Conservation (phyloP, 2,329 filamentous ascomycete species). For the Xylaria sp. region DNA sequence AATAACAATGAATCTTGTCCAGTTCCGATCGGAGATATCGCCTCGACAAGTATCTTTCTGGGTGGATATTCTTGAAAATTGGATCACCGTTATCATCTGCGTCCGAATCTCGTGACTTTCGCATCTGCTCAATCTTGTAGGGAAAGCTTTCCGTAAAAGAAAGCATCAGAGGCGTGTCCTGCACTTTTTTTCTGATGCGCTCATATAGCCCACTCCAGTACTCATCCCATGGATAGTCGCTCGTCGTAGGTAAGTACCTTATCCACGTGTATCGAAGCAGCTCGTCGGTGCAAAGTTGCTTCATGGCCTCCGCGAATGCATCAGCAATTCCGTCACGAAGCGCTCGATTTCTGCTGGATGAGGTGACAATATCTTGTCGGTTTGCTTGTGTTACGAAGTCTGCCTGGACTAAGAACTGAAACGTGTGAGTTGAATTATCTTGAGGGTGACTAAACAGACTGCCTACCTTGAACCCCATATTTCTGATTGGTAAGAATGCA, state of each 20-base stretch:
- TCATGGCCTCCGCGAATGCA: slow-evolving; percentile 54
- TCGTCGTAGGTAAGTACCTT: slow-evolving; percentile 54
- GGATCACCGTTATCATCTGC: slow-evolving; percentile 14
- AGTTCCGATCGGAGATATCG: slow-evolving; percentile 36
- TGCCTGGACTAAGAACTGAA: slow-evolving; percentile 58
- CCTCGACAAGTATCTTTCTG: not conserved
- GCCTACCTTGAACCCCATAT: slow-evolving; percentile 54
- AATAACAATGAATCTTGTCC: slow-evolving; percentile 24
- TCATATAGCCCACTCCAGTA: slow-evolving; percentile 31
- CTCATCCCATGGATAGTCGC: slow-evolving; percentile 31
- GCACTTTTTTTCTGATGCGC: not conserved
- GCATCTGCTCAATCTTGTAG: slow-evolving; percentile 13
- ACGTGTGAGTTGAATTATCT: not conserved
- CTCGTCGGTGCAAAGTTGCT: slow-evolving; percentile 51
- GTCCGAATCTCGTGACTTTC: not conserved
- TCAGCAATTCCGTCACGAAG: slow-evolving; percentile 53
- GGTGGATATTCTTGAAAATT: slow-evolving; percentile 2
- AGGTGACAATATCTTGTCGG: slow-evolving; percentile 55
- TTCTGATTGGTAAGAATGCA: slow-evolving; percentile 58
- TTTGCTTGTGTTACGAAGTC: slow-evolving; percentile 61
- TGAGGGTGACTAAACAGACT: not conserved
- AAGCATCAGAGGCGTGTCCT: slow-evolving; percentile 41
- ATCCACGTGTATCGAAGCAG: slow-evolving; percentile 58
- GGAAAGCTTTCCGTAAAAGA: slow-evolving; percentile 35
- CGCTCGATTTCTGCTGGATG: slow-evolving; percentile 53